Base-by-base conservation (phyloP, 1,139 yeast genomes). In the Blastobotrys raffinosifermentans region DNA sequence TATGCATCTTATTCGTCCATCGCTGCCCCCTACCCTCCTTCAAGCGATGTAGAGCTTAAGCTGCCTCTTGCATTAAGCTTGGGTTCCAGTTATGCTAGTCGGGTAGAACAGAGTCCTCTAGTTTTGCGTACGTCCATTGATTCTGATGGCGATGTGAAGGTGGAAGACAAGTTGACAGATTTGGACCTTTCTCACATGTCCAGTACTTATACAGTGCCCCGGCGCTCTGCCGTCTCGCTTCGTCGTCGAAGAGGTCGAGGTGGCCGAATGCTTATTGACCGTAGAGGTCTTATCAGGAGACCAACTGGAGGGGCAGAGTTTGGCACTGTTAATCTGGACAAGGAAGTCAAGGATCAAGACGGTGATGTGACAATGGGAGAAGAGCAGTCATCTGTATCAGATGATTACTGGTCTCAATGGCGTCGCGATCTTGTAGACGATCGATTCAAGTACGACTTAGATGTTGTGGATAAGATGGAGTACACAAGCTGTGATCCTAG, bases 1-100 rank as follows among this genome's bases (percentile, higher is more conserved):
- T 89, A 81, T 53, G 70, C 84, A 2, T 91, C 94, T 1, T 84
- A 82, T 54, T 80, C 94, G 10, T 82, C 94, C 0, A 79, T 86
- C 33, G 76, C 89, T 0, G 75, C 89, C 1, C 76, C 83, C 19
- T 73, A 74, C 43, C 87, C 80, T 52, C 87, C 83, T 50, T 70
- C 82, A 38, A 77, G 78, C 13, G 52, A 49, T 26, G 46, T 48
- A 29, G 43, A 49, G 19, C 40, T 54, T 31, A 46, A 47, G 31
- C 46, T 57, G 33, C 61, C 63, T 23, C 42, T 56, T 25, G 49
- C 60, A 4, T 37, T 49, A 4, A 46, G 52, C 26, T 41, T 54
- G 17, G 63, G 61, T 5, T 40, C 51, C 6, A 47, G 55, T 29
- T 55, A 56, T 34, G 48, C 55, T 19, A 38, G 53, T 10, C 45